phyloP scores from a whole-genome alignment of 2,329 filamentous ascomycete species.

The Seiridium cupressi region DNA sequence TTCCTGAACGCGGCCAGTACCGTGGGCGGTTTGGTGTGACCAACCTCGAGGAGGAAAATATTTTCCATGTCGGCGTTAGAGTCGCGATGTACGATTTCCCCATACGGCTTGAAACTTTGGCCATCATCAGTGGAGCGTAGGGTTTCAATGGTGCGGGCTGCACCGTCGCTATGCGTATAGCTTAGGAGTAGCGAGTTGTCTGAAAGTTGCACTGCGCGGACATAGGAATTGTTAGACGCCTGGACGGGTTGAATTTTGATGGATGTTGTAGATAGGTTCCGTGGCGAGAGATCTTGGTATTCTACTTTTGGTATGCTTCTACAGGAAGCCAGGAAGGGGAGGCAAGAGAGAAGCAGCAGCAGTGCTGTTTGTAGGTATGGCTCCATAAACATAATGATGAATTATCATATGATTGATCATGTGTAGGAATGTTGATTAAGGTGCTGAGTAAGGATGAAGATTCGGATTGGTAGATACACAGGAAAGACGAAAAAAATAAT shows the following conservation, averaged over 20 bases:
- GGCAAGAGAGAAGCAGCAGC: constrained; percentile 1
- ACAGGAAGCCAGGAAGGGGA: not conserved
- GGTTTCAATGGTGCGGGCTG: constrained; percentile 27
- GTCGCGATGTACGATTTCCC: constrained; percentile 31
- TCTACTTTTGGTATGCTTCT: not conserved
- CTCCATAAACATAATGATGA: not conserved
- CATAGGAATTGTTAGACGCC: constrained; percentile 31
- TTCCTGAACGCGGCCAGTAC: constrained; percentile 41
- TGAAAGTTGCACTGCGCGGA: constrained; percentile 33
- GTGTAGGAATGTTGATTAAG: not conserved
- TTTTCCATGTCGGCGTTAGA: constrained; percentile 37
- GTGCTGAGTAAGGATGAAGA: not conserved
- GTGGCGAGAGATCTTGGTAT: not conserved
- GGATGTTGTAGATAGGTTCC: not conserved
- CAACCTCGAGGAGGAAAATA: constrained; percentile 35
- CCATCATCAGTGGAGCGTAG: constrained; percentile 35
- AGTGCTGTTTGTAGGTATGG: not conserved
- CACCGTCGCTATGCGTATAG: constrained; percentile 30
- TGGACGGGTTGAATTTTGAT: not conserved
- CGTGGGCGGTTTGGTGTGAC: constrained; percentile 18
- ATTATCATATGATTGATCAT: not conserved
- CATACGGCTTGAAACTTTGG: constrained; percentile 29
- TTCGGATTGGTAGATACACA: not conserved
- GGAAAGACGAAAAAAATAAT: not conserved
- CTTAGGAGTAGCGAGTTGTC: constrained; percentile 37